phyloP scores from a whole-genome alignment of 1,284 basidiomycete genomes.

The Cronartium quercuum region DNA sequence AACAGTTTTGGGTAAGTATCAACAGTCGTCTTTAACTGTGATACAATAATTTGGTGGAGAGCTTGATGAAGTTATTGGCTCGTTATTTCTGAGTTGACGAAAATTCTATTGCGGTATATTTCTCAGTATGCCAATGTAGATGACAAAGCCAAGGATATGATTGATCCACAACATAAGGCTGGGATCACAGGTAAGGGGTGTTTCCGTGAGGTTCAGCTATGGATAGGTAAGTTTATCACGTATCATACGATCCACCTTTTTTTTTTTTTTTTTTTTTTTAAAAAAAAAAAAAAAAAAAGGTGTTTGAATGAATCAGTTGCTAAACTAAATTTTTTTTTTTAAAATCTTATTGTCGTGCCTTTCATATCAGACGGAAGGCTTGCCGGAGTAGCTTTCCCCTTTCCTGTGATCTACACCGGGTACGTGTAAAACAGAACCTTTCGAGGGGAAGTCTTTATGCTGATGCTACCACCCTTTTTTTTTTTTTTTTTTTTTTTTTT shows the following conservation, averaged over 20 bases:
- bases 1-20: conserved; percentile 34
- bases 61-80: neutral
- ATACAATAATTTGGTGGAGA: neutral
- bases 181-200: conserved; percentile 61
- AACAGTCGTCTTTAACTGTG: neutral
- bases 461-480: too few species aligned
- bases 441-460: too few species aligned
- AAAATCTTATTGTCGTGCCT: too few species aligned
- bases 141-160: conserved; percentile 57
- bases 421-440: too few species aligned
- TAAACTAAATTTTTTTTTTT: neutral
- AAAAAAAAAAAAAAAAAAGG: neutral
- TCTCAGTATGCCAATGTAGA: conserved; percentile 64
- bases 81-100: too few species aligned
- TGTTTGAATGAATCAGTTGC: neutral
- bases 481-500: too few species aligned
- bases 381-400: conserved; percentile 71
- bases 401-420: conserved; percentile 70
- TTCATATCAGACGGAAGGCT: conserved; percentile 55
- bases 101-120: too few species aligned
- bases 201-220: conserved; percentile 69
- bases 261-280: neutral
- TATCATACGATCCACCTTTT: too few species aligned
- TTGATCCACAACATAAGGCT: conserved; percentile 53
- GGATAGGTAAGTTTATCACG: conserved; percentile 53